Percentiles rank a stretch among this genome's conserved stretches.
Conservation (phyloP, 176 grass and related monocot genomes). For the Oryza officinalis region DNA sequence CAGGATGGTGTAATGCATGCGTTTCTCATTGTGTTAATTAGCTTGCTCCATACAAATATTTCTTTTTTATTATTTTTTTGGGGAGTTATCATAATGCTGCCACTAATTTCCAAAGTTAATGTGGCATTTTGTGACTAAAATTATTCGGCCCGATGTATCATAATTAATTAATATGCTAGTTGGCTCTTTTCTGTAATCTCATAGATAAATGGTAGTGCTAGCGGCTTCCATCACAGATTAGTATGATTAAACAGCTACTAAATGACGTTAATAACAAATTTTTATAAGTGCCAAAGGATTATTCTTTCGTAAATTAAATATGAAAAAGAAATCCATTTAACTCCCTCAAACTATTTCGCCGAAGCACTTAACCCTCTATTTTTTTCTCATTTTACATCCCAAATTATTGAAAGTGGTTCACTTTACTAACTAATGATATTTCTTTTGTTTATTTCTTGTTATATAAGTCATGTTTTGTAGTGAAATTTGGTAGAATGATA, state of each 20-base stretch:
- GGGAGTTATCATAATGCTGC: background rate
- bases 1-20: slow-evolving; percentile 8
- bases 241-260: background rate
- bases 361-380: no score
- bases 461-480: no score
- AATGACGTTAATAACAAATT: background rate
- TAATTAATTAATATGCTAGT: background rate
- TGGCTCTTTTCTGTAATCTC: background rate
- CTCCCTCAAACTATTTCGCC: no score
- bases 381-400: no score
- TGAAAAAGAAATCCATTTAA: no score
- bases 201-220: background rate
- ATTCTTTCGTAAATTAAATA: background rate
- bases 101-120: background rate
- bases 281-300: background rate
- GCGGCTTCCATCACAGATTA: background rate
- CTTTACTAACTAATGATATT: no score
- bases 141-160: background rate
- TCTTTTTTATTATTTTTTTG: background rate
- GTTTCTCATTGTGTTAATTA: background rate
- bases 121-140: background rate
- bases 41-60: slow-evolving; percentile 1
- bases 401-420: no score
- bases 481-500: no score
- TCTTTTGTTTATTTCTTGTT: no score